Evolutionary conservation across 257 asterid genomes (phyloP).

Genomic region (Buddleja alternifolia): DNA sequence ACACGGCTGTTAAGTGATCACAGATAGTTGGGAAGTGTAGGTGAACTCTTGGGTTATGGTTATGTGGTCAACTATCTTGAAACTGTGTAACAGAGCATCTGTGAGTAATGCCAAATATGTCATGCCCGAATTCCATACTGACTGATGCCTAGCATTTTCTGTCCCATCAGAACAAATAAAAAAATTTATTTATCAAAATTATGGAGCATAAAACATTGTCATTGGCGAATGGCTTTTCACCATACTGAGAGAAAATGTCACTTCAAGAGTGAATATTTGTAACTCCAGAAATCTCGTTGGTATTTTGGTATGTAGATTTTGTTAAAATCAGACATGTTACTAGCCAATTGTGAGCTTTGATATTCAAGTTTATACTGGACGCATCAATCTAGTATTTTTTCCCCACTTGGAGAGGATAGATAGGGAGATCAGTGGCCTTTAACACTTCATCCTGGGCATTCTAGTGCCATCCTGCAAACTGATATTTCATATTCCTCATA

Average conservation of each 20-base stretch:
- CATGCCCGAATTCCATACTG: background rate
- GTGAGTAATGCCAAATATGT: background rate
- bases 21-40: background rate
- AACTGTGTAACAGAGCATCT: background rate
- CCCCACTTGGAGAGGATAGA: background rate
- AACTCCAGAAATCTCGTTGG: constrained; percentile 11
- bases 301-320: background rate
- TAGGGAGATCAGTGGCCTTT: background rate
- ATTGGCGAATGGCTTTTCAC: background rate
- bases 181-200: background rate
- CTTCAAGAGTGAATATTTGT: background rate
- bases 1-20: constrained; percentile 10
- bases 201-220: background rate
- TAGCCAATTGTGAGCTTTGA: background rate
- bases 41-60: background rate
- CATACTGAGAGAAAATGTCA: background rate
- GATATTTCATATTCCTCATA: background rate
- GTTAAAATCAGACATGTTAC: background rate
- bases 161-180: background rate
- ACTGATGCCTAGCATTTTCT: background rate
- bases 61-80: constrained; percentile 18
- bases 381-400: background rate
- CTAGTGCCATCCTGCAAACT: background rate
- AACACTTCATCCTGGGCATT: background rate
- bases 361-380: background rate